Base-by-base conservation (phyloP, 2,329 filamentous ascomycete species). In the Madurella fahalii region DNA sequence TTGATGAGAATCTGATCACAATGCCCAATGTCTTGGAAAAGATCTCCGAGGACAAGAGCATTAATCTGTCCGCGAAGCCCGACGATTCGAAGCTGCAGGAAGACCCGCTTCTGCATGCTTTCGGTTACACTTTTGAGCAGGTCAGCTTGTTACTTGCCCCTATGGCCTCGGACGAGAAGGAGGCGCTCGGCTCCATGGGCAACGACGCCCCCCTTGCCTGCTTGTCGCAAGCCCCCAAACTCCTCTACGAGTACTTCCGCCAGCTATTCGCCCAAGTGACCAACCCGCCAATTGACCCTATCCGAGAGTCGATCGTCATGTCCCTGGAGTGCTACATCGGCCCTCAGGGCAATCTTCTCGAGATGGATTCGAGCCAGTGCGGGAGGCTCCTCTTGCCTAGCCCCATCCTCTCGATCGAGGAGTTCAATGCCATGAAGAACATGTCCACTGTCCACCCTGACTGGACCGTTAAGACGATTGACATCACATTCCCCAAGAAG, bases 201-300 rank as follows among this genome's bases (percentile, higher is more conserved):
- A 97, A 97, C 69, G 93, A 97, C 77, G 90, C 89, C 43, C 93
- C 93, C 42, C 78, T 97, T 60, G 93, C 93, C 50, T 96, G 91
- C 71, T 79, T 97, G 69, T 89, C 93, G n/a, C 83, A 89, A 61
- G 89, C 92, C 59, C 91, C 93, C 63, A 89, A 92, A 63, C 79
- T 96, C 51, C 82, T 96, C 17, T 95, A 89, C 71, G 93, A 96
- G 72, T 97, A 97, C 76, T 97, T 97, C 86, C 86, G 93, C 59
- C 90, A 97, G 77, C 85, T 97, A 42, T 97, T 97, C 71, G 93
- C 93, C 9, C 93, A 97, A 75, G 93, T 97, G 70, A 97, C 93
- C 58, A 97, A 97, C 73, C 93, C 93, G 63, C 93, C 93, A 13
- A 97, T 97, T 67, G 93, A 97, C 68, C 93, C 93, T 32, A 97